A percentile compares a stretch with the other conserved stretches of the same genome.
phyloP scores from a whole-genome alignment of 176 grass and related monocot species.

The Bromus sterilis region DNA sequence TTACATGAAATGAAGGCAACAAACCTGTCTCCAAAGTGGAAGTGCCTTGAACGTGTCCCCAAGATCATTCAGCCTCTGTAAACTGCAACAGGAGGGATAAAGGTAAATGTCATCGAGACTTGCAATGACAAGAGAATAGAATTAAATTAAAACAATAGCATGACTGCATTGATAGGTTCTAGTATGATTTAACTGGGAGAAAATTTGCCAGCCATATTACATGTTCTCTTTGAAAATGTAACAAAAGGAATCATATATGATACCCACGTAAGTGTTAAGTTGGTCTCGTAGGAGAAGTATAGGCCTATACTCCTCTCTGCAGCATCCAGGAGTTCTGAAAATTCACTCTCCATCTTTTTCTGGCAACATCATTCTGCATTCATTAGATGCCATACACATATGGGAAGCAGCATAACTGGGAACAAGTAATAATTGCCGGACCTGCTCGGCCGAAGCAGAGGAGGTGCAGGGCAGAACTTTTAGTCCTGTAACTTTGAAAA shows the following conservation, averaged over 20 bases:
- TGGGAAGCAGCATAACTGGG: not conserved
- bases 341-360: constrained; percentile 66
- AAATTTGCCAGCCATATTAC: not conserved
- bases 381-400: not conserved
- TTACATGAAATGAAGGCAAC: not conserved
- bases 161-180: not conserved
- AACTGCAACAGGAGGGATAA: constrained; percentile 21
- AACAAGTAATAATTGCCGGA: not conserved
- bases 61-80: constrained; percentile 56
- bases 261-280: constrained; percentile 68
- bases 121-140: not conserved
- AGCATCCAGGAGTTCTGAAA: constrained; percentile 47
- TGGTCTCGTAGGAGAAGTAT: constrained; percentile 79
- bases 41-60: constrained; percentile 47
- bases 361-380: constrained; percentile 9
- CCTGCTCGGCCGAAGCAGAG: constrained; percentile 42
- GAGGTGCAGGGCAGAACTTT: constrained; percentile 52
- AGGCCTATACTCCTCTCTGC: constrained; percentile 53
- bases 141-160: not conserved
- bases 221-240: not conserved
- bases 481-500: constrained; percentile 60
- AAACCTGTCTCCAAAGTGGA: constrained; percentile 80
- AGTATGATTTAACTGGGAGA: not conserved
- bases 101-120: not conserved
- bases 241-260: not conserved